Base-by-base conservation (phyloP, 345 rosid genomes). In the Corymbia maculata region DNA sequence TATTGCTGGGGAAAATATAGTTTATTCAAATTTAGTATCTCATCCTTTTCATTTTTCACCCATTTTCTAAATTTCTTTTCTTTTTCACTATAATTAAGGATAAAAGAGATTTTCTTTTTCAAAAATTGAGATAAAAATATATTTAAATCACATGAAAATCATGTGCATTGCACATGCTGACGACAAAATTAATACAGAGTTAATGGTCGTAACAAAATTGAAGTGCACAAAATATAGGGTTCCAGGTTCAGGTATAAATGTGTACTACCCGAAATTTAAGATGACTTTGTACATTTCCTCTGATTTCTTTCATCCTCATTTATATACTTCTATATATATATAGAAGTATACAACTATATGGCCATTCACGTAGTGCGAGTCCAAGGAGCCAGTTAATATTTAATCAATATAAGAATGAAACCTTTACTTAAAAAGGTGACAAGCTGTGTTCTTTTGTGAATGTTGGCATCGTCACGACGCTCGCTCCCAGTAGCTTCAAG, bases 381-480 rank as follows among this genome's bases (percentile, higher is more conserved):
- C 28, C 26, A 57, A 22, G n/a, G 64, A 2, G 28, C n/a, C 13
- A 24, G 13, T 24, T 9, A 8, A 57, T 57, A 57, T 22, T 57
- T 24, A 57, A 22, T 13, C n/a, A 10, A 13, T 57, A 22, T 57
- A 10, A 24, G 13, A 57, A 57, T 57, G n/a, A 57, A 57, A 57
- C 28, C n/a, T 2, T 57, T 57, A 57, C 64, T 57, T 57, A 0
- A 57, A 57, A 36, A 9, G 24, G 28, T 57, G n/a, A 10, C 4
- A 57, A 57, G 64, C 6, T 24, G 64, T 57, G 64, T 24, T 24
- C 13, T 22, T 57, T 57, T n/a, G 2, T 57, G 64, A 22, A 57
- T 9, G 9, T 57, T 28, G 5, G 13, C 0, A 6, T 0, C 22
- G 9, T 57, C n/a, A 22, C 1, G n/a, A 13, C n/a, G n/a, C 9